phyloP scores from a whole-genome alignment of 2,329 filamentous ascomycete genomes.

The Nemania bipapillata region DNA sequence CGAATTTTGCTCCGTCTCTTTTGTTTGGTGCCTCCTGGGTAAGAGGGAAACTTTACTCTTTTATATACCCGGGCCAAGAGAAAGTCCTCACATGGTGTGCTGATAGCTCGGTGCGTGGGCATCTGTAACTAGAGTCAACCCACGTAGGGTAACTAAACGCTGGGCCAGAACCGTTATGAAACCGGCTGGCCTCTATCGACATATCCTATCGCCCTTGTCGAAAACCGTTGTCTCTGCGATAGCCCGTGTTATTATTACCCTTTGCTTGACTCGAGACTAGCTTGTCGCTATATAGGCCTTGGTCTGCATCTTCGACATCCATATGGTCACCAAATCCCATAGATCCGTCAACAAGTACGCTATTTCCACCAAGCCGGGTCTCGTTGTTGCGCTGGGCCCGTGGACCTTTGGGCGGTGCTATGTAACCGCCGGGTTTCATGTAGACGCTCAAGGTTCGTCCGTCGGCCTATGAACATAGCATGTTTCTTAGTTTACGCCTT shows the following conservation, averaged over 20 bases:
- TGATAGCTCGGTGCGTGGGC: neutral
- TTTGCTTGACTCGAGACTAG: constrained; percentile 49
- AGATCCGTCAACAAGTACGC: constrained; percentile 63
- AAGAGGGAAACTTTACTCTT: neutral
- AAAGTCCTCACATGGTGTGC: neutral
- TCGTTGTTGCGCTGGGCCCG: constrained; percentile 50
- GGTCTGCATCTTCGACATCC: constrained; percentile 53
- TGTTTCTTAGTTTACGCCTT: constrained; percentile 11
- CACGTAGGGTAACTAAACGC: neutral
- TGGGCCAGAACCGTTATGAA: neutral
- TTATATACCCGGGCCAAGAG: neutral
- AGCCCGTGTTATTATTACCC: constrained; percentile 30
- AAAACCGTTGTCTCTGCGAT: constrained; percentile 44
- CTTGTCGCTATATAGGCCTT: constrained; percentile 65
- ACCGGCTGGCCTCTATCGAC: neutral
- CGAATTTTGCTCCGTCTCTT: neutral
- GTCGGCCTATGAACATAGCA: constrained; percentile 67
- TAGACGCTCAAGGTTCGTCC: constrained; percentile 79
- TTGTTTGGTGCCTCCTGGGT: neutral
- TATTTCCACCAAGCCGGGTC: constrained; percentile 50
- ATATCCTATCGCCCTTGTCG: constrained; percentile 43
- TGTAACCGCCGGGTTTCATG: constrained; percentile 65
- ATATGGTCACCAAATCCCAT: constrained; percentile 65
- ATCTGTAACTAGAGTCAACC: neutral
- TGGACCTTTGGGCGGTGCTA: constrained; percentile 49